These are phyloP conservation scores for Nicotiana tabacum DNA, from an alignment of 257 asterid genomes.

Conservation along the genomic window DNA sequence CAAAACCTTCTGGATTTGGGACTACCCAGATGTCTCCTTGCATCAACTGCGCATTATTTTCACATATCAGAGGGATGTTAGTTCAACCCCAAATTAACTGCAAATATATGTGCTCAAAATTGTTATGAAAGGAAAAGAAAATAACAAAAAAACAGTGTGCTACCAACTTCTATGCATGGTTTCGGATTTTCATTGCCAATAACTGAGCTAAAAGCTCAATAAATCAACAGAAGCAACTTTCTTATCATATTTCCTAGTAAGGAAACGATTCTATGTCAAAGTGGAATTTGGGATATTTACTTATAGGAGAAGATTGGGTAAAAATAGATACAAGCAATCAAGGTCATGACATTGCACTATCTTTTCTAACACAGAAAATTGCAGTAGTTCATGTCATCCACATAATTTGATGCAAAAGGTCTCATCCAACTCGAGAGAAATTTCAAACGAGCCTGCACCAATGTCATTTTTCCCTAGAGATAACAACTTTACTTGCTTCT, in stretches of 20 bases:
- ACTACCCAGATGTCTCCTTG: slow-evolving; percentile 90
- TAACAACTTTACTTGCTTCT: neutral
- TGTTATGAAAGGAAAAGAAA: neutral
- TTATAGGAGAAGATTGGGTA: neutral
- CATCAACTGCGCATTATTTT: slow-evolving; percentile 60
- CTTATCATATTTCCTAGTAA: neutral
- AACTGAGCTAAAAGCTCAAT: neutral
- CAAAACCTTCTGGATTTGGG: slow-evolving; percentile 63
- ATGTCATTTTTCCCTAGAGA: neutral
- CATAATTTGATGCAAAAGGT: neutral
- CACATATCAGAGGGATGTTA: neutral
- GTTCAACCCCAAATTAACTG: neutral
- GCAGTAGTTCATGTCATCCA: neutral
- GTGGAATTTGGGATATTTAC: neutral
- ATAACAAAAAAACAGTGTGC: neutral
- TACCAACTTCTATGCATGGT: neutral
- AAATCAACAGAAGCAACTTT: neutral
- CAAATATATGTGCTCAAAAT: neutral
- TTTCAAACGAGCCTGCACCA: neutral
- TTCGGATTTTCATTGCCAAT: neutral
- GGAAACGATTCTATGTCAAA: neutral
- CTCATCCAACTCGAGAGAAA: neutral
- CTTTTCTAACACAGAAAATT: neutral
- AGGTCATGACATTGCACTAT: neutral
- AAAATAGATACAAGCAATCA: neutral